A percentile compares a stretch with the other conserved stretches of the same genome.
These are phyloP conservation scores for Suillus subalutaceus DNA, from an alignment of 768 basidiomycete genomes.

Conservation along the genomic window DNA sequence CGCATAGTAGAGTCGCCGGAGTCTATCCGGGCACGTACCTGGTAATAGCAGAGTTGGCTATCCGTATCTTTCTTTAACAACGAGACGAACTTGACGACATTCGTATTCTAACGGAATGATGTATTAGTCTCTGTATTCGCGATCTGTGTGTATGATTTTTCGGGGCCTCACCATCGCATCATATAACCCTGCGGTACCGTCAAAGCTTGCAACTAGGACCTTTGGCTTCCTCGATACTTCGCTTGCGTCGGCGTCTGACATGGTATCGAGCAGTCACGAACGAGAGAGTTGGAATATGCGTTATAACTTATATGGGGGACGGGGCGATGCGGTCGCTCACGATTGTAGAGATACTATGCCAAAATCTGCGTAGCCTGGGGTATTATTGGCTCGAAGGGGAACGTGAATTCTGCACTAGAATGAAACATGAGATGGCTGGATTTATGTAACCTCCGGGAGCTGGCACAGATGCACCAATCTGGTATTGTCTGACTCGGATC, in stretches of 20 bases:
- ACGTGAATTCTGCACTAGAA: neutral
- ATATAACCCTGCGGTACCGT: constrained; percentile 64
- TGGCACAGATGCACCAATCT: neutral
- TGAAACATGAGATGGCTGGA: neutral
- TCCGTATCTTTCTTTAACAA: constrained; percentile 65
- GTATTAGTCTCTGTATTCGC: neutral
- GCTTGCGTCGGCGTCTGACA: constrained; percentile 18
- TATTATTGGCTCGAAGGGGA: neutral
- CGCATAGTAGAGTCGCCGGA: neutral
- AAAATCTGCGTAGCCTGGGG: neutral
- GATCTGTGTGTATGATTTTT: neutral
- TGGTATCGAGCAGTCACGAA: constrained; percentile 9
- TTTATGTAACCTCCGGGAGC: neutral
- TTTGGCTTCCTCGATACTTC: constrained; percentile 31
- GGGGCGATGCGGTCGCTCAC: neutral
- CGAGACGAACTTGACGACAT: constrained; percentile 70
- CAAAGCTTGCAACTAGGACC: constrained; percentile 67
- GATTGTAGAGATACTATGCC: neutral
- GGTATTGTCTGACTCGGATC: neutral
- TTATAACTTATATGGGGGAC: neutral
- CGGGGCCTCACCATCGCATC: constrained; percentile 42
- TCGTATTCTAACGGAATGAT: constrained; percentile 53
- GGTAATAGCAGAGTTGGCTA: constrained; percentile 70
- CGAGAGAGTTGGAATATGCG: neutral
- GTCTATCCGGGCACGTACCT: constrained; percentile 42